Evolutionary conservation across 169 alveolate genomes (phyloP), one percentile per base, ranked within the genome.

Genomic region (Theileria equi): DNA sequence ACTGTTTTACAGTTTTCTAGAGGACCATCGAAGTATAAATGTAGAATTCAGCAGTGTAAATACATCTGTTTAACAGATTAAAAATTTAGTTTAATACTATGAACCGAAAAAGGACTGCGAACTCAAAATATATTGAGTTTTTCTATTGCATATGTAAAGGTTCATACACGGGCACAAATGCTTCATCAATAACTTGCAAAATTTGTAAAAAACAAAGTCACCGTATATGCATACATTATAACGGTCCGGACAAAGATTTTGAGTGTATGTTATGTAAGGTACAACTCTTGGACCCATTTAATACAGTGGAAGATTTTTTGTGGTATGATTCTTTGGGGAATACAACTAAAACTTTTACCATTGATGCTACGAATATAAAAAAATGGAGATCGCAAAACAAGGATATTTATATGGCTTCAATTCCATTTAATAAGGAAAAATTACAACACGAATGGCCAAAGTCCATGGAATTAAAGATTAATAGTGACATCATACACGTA

Each of bases 391-490:
- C 82, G 47, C 61, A 72, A 49, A 69, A 71, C 59, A 83, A 84
- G 60, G 90, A 84, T 52, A 85, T 84, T 25, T 71, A 64, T 59
- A 23, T 83, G 49, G 69, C 71, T 35, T 70, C 76, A 41, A 34
- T 71, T 49, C 80, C 59, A 44, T 57, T 61, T 72, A 29, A 57
- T 21, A 29, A 79, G 47, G 60, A 23, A 21, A 49, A 32, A 16
- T 48, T 81, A 44, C 60, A 66, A 50, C 92, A 88, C 70, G 91
- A 85, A 55, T 88, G 92, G 92, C 93, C 93, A 4, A 85, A 66
- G 43, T 85, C 93, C 0, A 78, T 88, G 19, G 77, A 55, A 36
- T 53, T 85, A 32, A 80, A 58, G 38, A 71, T 88, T 4, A 88
- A 88, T 67, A 86, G 82, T 19, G 87, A 76, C 28, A 47, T 82